Conservation (phyloP, 192 early-diverging fungal genomes). For the Linnemannia zychae region DNA sequence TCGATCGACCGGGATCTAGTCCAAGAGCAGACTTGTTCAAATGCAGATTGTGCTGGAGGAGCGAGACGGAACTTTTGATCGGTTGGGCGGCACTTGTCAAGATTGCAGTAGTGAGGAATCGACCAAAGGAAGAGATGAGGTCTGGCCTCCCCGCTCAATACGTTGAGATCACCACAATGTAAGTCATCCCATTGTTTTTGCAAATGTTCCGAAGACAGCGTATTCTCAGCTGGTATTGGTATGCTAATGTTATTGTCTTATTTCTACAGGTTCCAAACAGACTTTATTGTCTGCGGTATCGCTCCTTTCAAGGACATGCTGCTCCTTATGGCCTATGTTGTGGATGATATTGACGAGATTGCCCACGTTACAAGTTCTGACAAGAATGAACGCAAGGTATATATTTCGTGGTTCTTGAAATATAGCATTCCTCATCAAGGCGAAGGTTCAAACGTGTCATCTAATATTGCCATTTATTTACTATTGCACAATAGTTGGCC, state of each 20-base stretch:
- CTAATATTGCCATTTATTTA: background rate
- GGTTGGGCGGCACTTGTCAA: slow-evolving; percentile 97
- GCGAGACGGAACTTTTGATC: slow-evolving; percentile 81
- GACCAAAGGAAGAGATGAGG: slow-evolving; percentile 44
- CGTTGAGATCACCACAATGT: slow-evolving; percentile 72
- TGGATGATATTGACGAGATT: slow-evolving; percentile 67
- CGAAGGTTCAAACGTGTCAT: too few species aligned
- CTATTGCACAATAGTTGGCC: slow-evolving; percentile 55
- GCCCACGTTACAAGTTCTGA: slow-evolving; percentile 61
- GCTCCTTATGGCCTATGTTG: slow-evolving; percentile 78
- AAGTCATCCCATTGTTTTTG: slow-evolving; percentile 1
- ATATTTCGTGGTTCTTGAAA: background rate
- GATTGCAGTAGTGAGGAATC: slow-evolving; percentile 81
- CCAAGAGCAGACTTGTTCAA: slow-evolving; percentile 87
- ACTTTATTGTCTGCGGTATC: slow-evolving; percentile 88
- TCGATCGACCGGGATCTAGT: slow-evolving; percentile 82
- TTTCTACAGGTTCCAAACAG: slow-evolving; percentile 76
- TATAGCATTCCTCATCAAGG: background rate
- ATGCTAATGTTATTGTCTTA: slow-evolving; percentile 15
- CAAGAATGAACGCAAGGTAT: slow-evolving; percentile 46
- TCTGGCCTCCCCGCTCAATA: slow-evolving; percentile 58
- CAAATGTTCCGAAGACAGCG: background rate
- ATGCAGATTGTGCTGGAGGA: slow-evolving; percentile 90
- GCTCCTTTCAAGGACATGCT: slow-evolving; percentile 83
- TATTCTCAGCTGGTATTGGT: background rate